A percentile compares a stretch with the other conserved stretches of the same genome.
Conservation (phyloP, 2,329 filamentous ascomycete species). For the Colletotrichum echinochloae region DNA sequence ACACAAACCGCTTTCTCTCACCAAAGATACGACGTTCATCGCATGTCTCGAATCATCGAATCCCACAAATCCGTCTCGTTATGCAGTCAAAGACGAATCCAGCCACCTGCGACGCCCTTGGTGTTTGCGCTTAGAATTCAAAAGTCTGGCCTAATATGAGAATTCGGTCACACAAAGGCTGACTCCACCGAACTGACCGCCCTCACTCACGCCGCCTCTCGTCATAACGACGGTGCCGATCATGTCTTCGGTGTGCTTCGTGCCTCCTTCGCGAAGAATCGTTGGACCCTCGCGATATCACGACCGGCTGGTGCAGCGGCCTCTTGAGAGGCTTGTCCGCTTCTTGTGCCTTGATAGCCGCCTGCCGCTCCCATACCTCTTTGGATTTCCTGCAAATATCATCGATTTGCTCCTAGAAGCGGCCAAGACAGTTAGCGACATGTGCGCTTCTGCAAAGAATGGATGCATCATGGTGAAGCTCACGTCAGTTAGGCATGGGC, state of each 20-base stretch:
- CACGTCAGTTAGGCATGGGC: conserved; percentile 70
- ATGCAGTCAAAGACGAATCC: conserved; percentile 31
- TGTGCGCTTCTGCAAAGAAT: conserved; percentile 33
- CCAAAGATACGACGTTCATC: conserved; percentile 15
- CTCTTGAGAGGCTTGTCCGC: conserved; percentile 65
- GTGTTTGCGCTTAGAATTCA: conserved; percentile 23
- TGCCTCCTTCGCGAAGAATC: conserved; percentile 51
- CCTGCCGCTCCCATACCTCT: conserved; percentile 68
- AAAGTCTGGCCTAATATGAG: conserved; percentile 35
- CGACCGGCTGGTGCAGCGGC: conserved; percentile 67
- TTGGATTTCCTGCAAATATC: conserved; percentile 71
- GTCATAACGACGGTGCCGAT: conserved; percentile 46
- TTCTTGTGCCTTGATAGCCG: conserved; percentile 61
- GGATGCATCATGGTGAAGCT: conserved; percentile 46
- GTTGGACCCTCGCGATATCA: conserved; percentile 58
- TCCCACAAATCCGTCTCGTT: conserved; percentile 35
- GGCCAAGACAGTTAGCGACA: conserved; percentile 65
- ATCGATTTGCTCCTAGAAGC: conserved; percentile 69
- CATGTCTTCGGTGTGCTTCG: conserved; percentile 48
- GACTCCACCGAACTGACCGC: conserved; percentile 19
- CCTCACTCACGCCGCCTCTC: conserved; percentile 46
- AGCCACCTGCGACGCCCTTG: conserved; percentile 23
- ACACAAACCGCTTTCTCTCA: conserved; percentile 33
- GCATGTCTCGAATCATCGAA: conserved; percentile 37
- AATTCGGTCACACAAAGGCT: conserved; percentile 24